A percentile compares a stretch with the other conserved stretches of the same genome.
Evolutionary conservation across 2,329 filamentous ascomycete genomes (phyloP).

Genomic region (Scleromitrula shiraiana): DNA sequence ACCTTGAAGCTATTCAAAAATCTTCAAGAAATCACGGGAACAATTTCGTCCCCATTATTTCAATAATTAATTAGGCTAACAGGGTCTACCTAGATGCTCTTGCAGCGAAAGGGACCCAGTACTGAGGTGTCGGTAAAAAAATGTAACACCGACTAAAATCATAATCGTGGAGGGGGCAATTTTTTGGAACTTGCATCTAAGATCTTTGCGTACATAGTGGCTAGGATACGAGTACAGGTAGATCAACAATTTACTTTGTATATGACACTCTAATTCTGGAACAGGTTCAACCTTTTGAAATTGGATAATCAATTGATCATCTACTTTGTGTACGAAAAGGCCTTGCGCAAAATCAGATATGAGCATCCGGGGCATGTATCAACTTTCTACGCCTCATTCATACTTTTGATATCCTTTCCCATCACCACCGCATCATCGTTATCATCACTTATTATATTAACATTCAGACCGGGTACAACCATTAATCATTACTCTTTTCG

Average conservation of each 20-base stretch:
- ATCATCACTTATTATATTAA: no score
- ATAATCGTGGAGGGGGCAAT: background rate
- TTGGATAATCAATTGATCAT: no score
- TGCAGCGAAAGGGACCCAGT: constrained; percentile 1
- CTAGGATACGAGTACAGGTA: no score
- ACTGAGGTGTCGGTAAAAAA: constrained; percentile 9
- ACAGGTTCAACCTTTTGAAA: no score
- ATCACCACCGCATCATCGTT: background rate
- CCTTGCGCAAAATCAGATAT: no score
- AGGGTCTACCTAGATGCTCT: background rate
- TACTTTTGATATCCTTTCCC: background rate
- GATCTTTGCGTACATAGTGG: constrained; percentile 7
- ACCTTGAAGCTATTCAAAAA: no score
- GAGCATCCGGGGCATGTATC: no score
- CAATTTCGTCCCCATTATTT: constrained; percentile 5
- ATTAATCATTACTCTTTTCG: background rate
- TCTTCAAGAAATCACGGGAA: constrained; percentile 6
- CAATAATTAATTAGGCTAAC: background rate
- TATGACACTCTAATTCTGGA: no score
- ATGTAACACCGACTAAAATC: constrained; percentile 1
- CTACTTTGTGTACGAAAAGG: no score
- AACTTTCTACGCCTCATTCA: background rate
- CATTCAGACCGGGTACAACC: background rate
- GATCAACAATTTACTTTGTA: no score
- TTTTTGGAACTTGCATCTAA: constrained; percentile 6